phyloP scores from a whole-genome alignment of 805 yeast species.

The Kockiozyma suomiensis region DNA sequence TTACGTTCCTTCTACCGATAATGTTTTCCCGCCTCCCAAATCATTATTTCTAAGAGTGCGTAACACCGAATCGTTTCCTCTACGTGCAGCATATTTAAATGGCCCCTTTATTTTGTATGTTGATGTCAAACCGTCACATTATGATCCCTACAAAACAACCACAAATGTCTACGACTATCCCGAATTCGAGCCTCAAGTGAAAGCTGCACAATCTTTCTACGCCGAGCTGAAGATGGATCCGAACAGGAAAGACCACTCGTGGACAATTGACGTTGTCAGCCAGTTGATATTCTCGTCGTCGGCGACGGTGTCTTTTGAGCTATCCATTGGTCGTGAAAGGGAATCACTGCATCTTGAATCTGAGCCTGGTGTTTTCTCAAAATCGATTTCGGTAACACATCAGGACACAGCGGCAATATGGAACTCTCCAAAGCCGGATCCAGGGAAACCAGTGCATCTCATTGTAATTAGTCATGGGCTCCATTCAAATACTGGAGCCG shows the following conservation, averaged over 20 bases:
- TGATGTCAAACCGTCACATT: constrained; percentile 73
- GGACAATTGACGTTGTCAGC: constrained; percentile 80
- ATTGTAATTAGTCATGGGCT: constrained; percentile 90
- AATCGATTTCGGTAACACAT: constrained; percentile 40
- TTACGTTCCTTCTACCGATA: constrained; percentile 49
- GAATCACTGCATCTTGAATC: constrained; percentile 34
- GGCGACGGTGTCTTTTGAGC: constrained; percentile 68
- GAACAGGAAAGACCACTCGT: constrained; percentile 51
- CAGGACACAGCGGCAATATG: constrained; percentile 71
- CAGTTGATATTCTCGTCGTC: constrained; percentile 75
- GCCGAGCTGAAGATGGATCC: constrained; percentile 55
- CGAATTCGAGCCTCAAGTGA: constrained; percentile 54
- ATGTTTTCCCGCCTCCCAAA: constrained; percentile 19
- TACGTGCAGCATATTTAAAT: constrained; percentile 76
- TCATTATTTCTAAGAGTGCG: constrained; percentile 19
- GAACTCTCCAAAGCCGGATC: constrained; percentile 62
- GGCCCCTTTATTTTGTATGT: constrained; percentile 89
- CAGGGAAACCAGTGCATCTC: constrained; percentile 68
- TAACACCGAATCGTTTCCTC: constrained; percentile 31
- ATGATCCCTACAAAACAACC: constrained; percentile 52
- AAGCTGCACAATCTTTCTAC: constrained; percentile 71
- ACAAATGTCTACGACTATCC: constrained; percentile 41
- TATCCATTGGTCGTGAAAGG: constrained; percentile 52
- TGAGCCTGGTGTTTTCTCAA: constrained; percentile 32
- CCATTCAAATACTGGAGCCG: constrained; percentile 87